Base-by-base conservation (phyloP, 306 rosid species). In the Vigna radiata region DNA sequence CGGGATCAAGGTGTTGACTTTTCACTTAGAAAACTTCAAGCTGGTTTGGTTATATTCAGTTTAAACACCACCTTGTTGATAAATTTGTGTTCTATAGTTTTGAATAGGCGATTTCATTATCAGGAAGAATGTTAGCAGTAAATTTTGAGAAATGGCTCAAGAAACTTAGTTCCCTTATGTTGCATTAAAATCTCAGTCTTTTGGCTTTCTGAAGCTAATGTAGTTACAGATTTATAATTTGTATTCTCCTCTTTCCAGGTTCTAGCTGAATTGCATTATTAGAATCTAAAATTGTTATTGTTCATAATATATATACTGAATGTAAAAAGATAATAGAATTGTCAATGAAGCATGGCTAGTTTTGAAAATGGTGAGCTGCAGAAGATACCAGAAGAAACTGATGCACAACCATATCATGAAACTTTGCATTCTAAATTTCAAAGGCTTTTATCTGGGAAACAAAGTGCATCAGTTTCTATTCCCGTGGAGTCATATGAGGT, bases 381-480 rank as follows among this genome's bases (percentile, higher is more conserved):
- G 13, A 89, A 87, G 90, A 83, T 93, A 49, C 75, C 85, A 49
- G 78, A 85, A 49, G 78, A 85, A 63, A 68, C 79, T 15, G 77
- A 68, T 60, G 55, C 77, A 2, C 84, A 78, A 39, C 18, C 55
- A 59, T 68, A 49, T 43, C 83, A 86, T 39, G 88, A 88, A 39
- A 64, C 49, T 46, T 41, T 21, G 47, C 68, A 77, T 53, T 80
- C 85, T 18, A 83, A 67, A 29, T 79, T 49, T 4, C 85, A 48
- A 64, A 89, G 75, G 75, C 72, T 63, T 60, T 50, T 78, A 33
- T 68, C 87, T 15, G 76, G 88, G 73, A 75, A 87, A 46, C 76
- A 85, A 77, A 93, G 93, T 75, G 86, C 88, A 41, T 87, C 91
- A 27, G 41, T 89, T 55, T 87, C 90, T 71, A 71, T 85, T 78